Conservation (phyloP, 2,329 filamentous ascomycete genomes). For the Sporothrix variecibatus region DNA sequence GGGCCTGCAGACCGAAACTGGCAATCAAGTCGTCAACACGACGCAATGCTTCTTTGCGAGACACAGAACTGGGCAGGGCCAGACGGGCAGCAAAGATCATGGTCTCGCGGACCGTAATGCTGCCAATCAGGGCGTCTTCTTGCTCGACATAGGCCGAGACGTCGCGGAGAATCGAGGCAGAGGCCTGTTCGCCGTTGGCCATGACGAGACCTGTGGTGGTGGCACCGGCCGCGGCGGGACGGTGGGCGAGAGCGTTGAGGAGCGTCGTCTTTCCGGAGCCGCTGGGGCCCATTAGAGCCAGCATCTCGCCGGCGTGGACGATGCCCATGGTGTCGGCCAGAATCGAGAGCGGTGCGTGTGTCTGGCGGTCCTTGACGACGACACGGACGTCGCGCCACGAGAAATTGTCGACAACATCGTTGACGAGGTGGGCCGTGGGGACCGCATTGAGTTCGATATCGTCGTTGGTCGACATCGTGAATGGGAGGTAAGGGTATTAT, state of each 20-base stretch:
- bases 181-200: conserved; percentile 63
- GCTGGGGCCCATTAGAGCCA: conserved; percentile 79
- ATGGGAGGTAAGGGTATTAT: neutral
- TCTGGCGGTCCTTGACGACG: conserved; percentile 71
- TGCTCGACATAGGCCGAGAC: conserved; percentile 83
- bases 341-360: conserved; percentile 63
- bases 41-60: conserved; percentile 57
- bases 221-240: conserved; percentile 54
- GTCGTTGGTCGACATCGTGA: conserved; percentile 1
- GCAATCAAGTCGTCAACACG: conserved; percentile 68
- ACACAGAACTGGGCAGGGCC: conserved; percentile 49
- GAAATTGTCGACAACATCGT: conserved; percentile 64
- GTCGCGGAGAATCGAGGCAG: conserved; percentile 59
- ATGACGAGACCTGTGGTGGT: conserved; percentile 50
- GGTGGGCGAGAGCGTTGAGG: conserved; percentile 71
- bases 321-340: conserved; percentile 64
- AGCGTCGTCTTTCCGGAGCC: conserved; percentile 80
- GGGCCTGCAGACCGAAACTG: conserved; percentile 71
- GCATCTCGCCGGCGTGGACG: conserved; percentile 68
- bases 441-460: conserved; percentile 38
- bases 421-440: conserved; percentile 57
- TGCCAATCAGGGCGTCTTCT: conserved; percentile 80
- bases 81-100: conserved; percentile 75
- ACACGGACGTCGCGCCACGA: conserved; percentile 69
- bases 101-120: conserved; percentile 78